Percentiles rank a stretch among this genome's conserved stretches.
These are phyloP conservation scores for Rhizoclosmatium sp. DNA, from an alignment of 192 early-diverging fungal species.

Conservation along the genomic window DNA sequence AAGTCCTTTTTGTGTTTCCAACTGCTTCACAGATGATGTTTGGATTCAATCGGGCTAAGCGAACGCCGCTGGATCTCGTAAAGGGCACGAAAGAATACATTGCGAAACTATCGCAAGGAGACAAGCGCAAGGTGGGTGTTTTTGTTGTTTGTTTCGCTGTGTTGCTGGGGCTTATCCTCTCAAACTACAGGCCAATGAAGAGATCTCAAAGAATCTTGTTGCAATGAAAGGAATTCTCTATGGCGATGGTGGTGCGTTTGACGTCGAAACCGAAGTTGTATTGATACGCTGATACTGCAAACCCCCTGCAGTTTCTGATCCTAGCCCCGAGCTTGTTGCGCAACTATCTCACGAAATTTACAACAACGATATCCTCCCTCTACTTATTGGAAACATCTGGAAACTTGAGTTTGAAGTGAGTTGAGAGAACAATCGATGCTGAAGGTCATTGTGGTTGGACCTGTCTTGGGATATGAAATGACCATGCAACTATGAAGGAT, in stretches of 20 bases:
- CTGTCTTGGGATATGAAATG: not conserved
- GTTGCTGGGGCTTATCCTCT: not conserved
- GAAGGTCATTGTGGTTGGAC: no score
- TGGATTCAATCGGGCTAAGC: conserved; percentile 20
- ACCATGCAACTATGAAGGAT: not conserved
- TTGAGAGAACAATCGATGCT: not conserved
- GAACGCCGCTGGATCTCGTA: conserved; percentile 86
- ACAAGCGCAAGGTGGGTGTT: conserved; percentile 19
- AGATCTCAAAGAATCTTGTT: conserved; percentile 94
- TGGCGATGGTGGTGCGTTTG: conserved; percentile 85
- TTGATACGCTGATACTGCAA: conserved; percentile 4
- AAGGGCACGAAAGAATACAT: conserved; percentile 86
- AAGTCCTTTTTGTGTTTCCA: not conserved
- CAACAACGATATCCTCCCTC: conserved; percentile 87
- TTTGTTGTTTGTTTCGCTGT: not conserved
- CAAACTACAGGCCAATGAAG: conserved; percentile 83
- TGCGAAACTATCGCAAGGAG: conserved; percentile 77
- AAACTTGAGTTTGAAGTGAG: conserved; percentile 87
- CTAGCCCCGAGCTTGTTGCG: conserved; percentile 87
- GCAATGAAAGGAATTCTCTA: conserved; percentile 93
- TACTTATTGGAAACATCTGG: conserved; percentile 88
- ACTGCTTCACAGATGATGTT: conserved; percentile 17
- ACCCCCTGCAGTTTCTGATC: conserved; percentile 74
- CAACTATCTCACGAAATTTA: conserved; percentile 97
- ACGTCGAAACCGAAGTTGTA: conserved; percentile 1